Conservation (phyloP, 106 monocot species). For the Apostasia ramifera region DNA sequence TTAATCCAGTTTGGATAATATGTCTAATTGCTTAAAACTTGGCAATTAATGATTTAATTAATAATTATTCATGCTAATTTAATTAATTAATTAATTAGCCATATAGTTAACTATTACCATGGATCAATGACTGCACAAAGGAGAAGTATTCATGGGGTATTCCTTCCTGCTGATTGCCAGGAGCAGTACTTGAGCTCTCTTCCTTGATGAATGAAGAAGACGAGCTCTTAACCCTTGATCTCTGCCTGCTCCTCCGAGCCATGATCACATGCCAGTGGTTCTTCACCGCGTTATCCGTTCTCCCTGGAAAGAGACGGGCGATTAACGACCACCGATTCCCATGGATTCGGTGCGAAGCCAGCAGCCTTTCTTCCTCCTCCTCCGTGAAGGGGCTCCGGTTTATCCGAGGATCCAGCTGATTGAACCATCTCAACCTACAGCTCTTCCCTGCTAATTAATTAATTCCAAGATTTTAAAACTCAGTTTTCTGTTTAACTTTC, state of each 20-base stretch:
- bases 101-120: neutral
- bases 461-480: too few relatives aligned
- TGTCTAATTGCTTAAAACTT: too few relatives aligned
- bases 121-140: neutral
- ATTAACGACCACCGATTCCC: constrained; percentile 80
- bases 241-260: constrained; percentile 57
- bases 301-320: constrained; percentile 63
- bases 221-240: constrained; percentile 13
- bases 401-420: constrained; percentile 80
- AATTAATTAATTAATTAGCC: neutral
- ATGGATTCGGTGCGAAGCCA: constrained; percentile 58
- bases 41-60: too few relatives aligned
- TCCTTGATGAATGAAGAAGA: neutral
- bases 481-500: too few relatives aligned
- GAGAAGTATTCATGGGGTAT: neutral
- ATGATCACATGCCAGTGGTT: constrained; percentile 93
- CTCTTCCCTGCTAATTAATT: constrained; percentile 53
- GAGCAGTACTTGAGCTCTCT: neutral
- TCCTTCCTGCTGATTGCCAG: neutral
- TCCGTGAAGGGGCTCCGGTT: constrained; percentile 72
- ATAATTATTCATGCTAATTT: too few relatives aligned
- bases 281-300: constrained; percentile 86
- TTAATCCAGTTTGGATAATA: too few relatives aligned
- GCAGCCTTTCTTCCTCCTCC: constrained; percentile 66
- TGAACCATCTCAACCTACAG: constrained; percentile 89